Percentiles rank a stretch among this genome's conserved stretches.
These are phyloP conservation scores for Carex cristatella DNA, from an alignment of 176 grass and related monocot genomes.

Conservation along the genomic window DNA sequence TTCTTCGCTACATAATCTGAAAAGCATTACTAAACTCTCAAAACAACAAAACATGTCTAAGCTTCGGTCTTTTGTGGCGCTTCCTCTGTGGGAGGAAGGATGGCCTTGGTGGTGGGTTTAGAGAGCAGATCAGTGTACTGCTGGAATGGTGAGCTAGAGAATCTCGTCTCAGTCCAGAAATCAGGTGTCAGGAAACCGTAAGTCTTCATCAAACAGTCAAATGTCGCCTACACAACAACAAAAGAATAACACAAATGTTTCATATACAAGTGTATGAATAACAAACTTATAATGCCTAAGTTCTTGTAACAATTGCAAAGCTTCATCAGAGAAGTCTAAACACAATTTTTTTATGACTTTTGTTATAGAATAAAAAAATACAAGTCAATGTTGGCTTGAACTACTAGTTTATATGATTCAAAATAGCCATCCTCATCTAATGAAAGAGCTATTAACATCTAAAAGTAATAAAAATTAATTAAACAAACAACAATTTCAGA, in stretches of 20 bases:
- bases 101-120: constrained; percentile 47
- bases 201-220: constrained; percentile 75
- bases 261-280: not conserved
- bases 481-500: not conserved
- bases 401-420: too few relatives aligned
- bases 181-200: constrained; percentile 52
- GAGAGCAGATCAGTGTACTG: constrained; percentile 47
- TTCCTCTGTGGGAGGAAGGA: constrained; percentile 40
- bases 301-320: not conserved
- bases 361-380: too few relatives aligned
- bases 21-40: not conserved
- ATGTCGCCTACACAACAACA: constrained; percentile 49
- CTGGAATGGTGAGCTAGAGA: constrained; percentile 41
- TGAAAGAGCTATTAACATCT: too few relatives aligned
- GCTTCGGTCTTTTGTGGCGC: not conserved
- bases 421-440: too few relatives aligned
- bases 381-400: too few relatives aligned
- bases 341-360: too few relatives aligned
- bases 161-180: constrained; percentile 51
- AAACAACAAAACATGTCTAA: constrained; percentile 13
- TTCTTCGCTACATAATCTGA: not conserved
- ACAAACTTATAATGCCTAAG: not conserved
- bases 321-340: not conserved
- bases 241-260: not conserved
- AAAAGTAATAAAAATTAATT: too few relatives aligned